phyloP scores from a whole-genome alignment of 202 grass and related monocot genomes.

The Miscanthus sacchariflorus region DNA sequence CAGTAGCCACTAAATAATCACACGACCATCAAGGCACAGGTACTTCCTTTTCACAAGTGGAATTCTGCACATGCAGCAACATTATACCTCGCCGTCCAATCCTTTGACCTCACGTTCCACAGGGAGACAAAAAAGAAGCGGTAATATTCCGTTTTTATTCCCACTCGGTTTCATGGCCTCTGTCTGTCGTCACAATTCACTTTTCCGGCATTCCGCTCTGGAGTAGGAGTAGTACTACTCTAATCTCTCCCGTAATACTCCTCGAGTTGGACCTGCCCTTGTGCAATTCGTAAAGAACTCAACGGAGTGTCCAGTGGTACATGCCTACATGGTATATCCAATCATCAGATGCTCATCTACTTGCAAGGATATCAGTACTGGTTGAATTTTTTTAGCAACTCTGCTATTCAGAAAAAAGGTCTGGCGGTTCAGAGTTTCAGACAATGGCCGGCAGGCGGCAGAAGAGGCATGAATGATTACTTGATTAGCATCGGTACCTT shows the following conservation, averaged over 20 bases:
- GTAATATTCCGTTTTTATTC: conserved; percentile 17
- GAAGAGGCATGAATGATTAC: background rate
- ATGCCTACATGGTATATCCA: background rate
- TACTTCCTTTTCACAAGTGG: conserved; percentile 30
- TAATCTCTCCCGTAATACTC: background rate
- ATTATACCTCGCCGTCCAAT: conserved; percentile 50
- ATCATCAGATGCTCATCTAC: conserved; percentile 10
- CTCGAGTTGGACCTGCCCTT: background rate
- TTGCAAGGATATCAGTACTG: too few species aligned
- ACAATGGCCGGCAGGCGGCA: conserved; percentile 5
- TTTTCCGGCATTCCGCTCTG: background rate
- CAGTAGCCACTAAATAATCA: conserved; percentile 37
- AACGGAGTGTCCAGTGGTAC: background rate
- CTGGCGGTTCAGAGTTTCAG: conserved; percentile 21
- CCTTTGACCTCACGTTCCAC: conserved; percentile 42
- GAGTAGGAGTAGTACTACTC: background rate
- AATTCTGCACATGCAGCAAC: conserved; percentile 50
- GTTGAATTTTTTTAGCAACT: background rate
- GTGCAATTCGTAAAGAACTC: background rate
- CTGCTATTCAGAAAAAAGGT: background rate
- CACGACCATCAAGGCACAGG: background rate
- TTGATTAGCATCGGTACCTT: background rate
- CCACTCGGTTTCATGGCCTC: background rate
- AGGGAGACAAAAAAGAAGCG: background rate
- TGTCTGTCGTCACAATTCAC: conserved; percentile 26